These are phyloP conservation scores for Mrakia blollopis DNA, from an alignment of 768 basidiomycete species.

Conservation along the genomic window DNA sequence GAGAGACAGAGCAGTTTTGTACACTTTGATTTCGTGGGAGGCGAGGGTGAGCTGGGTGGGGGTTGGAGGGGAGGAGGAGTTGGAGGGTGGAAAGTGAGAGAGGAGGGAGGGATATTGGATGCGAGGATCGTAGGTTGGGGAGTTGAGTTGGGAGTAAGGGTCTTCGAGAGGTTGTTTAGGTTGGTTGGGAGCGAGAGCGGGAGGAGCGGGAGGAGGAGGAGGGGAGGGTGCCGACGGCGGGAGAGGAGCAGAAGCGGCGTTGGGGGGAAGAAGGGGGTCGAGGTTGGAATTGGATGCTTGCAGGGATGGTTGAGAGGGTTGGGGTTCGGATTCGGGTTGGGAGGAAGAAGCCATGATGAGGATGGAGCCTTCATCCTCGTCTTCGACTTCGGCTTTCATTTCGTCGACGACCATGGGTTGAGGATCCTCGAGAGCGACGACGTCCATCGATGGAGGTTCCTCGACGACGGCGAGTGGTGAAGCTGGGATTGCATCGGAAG, in stretches of 20 bases:
- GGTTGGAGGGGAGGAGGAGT: background rate
- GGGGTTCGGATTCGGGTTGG: background rate
- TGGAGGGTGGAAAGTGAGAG: background rate
- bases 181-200: background rate
- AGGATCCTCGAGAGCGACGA: background rate
- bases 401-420: background rate
- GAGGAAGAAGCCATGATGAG: background rate
- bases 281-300: background rate
- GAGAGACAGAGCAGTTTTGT: background rate
- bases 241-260: background rate
- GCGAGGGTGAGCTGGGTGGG: background rate
- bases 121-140: background rate
- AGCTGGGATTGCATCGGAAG: too few relatives aligned
- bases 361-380: too few relatives aligned
- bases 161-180: background rate
- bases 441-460: background rate
- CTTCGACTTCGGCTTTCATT: too few relatives aligned
- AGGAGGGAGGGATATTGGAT: background rate
- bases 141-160: background rate
- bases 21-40: background rate
- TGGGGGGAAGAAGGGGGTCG: background rate
- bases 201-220: background rate
- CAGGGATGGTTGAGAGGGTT: background rate
- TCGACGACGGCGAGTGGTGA: background rate
- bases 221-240: too few relatives aligned